Conservation (phyloP, 345 rosid species). For the Eucalyptus curtisii region DNA sequence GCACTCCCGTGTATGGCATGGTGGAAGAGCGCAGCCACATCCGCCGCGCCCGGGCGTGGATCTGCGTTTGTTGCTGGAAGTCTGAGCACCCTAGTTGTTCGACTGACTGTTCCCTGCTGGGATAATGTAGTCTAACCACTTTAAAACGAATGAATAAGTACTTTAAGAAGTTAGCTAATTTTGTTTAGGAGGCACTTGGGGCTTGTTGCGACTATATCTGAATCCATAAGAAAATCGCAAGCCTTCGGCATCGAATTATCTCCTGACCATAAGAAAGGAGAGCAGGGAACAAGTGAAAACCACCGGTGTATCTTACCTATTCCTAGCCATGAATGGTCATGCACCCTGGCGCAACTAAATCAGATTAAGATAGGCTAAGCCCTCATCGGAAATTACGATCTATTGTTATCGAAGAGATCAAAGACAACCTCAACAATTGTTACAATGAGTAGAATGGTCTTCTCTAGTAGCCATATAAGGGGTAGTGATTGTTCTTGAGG, state of each 20-base stretch:
- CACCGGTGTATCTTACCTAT: not conserved
- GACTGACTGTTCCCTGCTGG: too few relatives aligned
- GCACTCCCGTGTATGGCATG: not conserved
- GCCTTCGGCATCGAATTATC: not conserved
- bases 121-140: too few relatives aligned
- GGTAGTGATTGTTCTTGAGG: too few relatives aligned
- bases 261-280: not conserved
- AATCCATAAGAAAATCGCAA: not conserved
- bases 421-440: too few relatives aligned
- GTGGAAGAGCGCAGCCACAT: too few relatives aligned
- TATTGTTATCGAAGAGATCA: too few relatives aligned
- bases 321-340: not conserved
- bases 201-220: too few relatives aligned
- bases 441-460: fast-evolving
- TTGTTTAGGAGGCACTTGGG: not conserved
- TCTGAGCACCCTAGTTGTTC: too few relatives aligned
- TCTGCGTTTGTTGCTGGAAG: not conserved
- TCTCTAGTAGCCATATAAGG: too few relatives aligned
- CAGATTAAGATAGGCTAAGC: not conserved
- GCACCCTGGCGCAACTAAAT: not conserved
- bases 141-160: too few relatives aligned
- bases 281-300: too few relatives aligned
- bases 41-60: not conserved
- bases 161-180: not conserved
- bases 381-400: not conserved